Evolutionary conservation across 2,329 filamentous ascomycete species (phyloP).

Genomic region (Cadophora gregata): DNA sequence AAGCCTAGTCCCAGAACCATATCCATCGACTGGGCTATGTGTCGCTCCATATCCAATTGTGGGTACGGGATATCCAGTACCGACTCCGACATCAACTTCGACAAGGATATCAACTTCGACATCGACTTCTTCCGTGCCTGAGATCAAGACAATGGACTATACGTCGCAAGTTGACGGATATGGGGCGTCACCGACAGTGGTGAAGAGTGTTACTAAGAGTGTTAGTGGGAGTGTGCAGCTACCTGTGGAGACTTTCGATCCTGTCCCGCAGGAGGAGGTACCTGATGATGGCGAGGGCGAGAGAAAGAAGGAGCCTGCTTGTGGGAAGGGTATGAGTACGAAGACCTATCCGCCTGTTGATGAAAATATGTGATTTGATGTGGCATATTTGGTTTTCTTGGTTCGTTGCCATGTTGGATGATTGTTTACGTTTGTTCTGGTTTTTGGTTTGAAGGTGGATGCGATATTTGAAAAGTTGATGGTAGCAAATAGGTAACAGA

Average conservation of each 20-base stretch:
- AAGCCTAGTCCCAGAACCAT: not conserved
- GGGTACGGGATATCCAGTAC: not conserved
- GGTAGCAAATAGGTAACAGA: not conserved
- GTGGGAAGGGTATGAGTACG: not conserved
- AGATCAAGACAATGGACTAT: not conserved
- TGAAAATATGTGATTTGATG: not conserved
- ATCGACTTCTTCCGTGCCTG: not conserved
- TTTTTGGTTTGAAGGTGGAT: not conserved
- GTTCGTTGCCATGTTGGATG: not conserved
- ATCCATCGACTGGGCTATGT: not conserved
- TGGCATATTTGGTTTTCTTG: not conserved
- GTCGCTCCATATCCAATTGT: not conserved
- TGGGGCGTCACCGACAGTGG: not conserved
- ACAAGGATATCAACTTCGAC: not conserved
- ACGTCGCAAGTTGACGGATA: not conserved
- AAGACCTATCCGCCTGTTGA: not conserved
- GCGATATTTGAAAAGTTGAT: not conserved
- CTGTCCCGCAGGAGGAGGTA: not conserved
- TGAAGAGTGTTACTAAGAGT: not conserved
- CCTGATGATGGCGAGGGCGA: not conserved
- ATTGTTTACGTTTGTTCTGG: not conserved
- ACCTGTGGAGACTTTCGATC: not conserved
- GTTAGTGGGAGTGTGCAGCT: not conserved
- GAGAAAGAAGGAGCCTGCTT: not conserved
- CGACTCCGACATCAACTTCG: not conserved